These are phyloP conservation scores for Alternaria novae-zelandiae DNA, from an alignment of 2,329 filamentous ascomycete genomes.

Conservation along the genomic window DNA sequence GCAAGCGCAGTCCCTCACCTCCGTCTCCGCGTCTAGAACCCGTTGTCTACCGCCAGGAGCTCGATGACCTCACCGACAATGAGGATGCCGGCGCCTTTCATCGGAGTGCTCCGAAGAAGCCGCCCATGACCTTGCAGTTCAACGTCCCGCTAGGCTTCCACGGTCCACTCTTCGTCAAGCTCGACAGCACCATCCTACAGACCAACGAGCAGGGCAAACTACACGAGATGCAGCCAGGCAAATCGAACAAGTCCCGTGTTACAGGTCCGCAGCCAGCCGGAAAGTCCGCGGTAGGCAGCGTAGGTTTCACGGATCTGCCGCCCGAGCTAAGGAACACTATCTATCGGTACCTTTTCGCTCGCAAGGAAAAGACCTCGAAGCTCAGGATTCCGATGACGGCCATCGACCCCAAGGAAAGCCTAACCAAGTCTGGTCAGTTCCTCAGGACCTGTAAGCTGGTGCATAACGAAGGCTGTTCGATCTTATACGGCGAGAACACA, in stretches of 20 bases:
- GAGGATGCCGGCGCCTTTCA: conserved; percentile 27
- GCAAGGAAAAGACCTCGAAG: conserved; percentile 30
- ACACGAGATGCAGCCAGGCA: conserved; percentile 25
- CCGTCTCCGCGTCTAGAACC: conserved; percentile 44
- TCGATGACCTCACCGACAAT: conserved; percentile 37
- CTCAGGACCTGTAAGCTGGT: conserved; percentile 56
- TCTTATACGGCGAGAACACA: conserved; percentile 59
- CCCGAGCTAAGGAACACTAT: conserved; percentile 57
- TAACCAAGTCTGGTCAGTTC: conserved; percentile 53
- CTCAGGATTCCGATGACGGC: conserved; percentile 43
- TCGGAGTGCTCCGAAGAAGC: conserved; percentile 19
- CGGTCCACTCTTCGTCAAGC: conserved; percentile 53
- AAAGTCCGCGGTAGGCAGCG: not conserved
- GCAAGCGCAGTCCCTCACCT: conserved; percentile 45
- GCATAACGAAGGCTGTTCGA: conserved; percentile 53
- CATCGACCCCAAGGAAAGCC: conserved; percentile 25
- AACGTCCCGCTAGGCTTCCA: conserved; percentile 54
- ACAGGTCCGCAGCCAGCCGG: not conserved
- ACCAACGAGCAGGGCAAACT: conserved; percentile 10
- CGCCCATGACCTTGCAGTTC: conserved; percentile 52
- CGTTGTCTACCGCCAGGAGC: conserved; percentile 38
- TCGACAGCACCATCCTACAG: conserved; percentile 42
- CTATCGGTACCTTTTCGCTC: conserved; percentile 53
- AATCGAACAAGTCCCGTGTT: conserved; percentile 11
- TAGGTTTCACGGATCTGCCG: conserved; percentile 39